phyloP scores from a whole-genome alignment of 352 stramenopile species.

The Blastocystis sp. region DNA sequence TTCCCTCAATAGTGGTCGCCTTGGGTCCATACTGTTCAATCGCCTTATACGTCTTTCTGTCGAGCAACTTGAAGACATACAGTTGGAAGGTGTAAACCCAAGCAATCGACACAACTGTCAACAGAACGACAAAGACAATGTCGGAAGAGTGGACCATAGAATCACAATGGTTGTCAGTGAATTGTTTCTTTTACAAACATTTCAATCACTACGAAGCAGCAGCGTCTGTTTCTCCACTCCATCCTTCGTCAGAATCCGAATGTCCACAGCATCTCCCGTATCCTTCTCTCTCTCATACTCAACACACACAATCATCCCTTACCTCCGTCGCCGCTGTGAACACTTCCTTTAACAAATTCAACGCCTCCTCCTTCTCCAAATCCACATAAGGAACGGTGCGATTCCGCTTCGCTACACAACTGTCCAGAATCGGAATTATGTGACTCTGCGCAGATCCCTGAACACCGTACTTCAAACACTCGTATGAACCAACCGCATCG shows the following conservation, averaged over 20 bases:
- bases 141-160: neutral
- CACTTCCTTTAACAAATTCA: conserved; percentile 93
- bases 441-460: conserved; percentile 82
- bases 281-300: conserved; percentile 91
- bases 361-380: conserved; percentile 78
- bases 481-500: conserved; percentile 86
- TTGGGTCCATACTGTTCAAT: neutral
- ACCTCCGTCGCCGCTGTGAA: conserved; percentile 79
- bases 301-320: neutral
- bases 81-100: neutral
- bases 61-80: neutral
- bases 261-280: conserved; percentile 90
- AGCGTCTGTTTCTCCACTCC: conserved; percentile 80
- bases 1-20: neutral
- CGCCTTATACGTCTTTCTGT: neutral
- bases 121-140: neutral
- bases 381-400: conserved; percentile 79
- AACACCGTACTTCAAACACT: conserved; percentile 68
- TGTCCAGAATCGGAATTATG: conserved; percentile 93
- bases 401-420: conserved; percentile 83
- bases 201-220: conserved; percentile 81
- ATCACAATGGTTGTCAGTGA: neutral
- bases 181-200: neutral
- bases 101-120: neutral
- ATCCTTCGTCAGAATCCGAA: conserved; percentile 83